Conservation (phyloP, 1,139 yeast species). For the Keqinozyma sinolaborantium region DNA sequence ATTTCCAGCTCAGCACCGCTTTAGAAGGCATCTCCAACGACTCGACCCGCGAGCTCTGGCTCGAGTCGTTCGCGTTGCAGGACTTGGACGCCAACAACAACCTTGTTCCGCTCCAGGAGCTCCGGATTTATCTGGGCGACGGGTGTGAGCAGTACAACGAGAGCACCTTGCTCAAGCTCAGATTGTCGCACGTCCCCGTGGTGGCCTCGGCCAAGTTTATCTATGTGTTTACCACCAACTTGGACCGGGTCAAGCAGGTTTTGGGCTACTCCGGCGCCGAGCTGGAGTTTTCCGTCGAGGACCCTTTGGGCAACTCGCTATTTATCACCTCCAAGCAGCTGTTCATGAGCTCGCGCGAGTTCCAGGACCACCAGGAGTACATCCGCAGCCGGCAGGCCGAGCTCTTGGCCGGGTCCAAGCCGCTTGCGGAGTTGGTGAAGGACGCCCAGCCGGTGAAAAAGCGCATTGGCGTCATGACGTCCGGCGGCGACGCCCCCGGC, state of each 20-base stretch:
- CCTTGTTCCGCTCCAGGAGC: constrained; percentile 58
- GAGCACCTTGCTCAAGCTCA: constrained; percentile 49
- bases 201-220: constrained; percentile 25
- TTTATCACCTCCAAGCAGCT: constrained; percentile 6
- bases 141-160: constrained; percentile 23
- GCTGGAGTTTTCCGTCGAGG: constrained; percentile 2
- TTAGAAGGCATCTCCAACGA: constrained; percentile 58
- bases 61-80: constrained; percentile 63
- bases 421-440: neutral
- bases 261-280: constrained; percentile 15
- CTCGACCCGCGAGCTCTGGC: constrained; percentile 67
- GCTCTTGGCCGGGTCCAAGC: constrained; percentile 2
- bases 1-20: constrained; percentile 24
- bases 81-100: constrained; percentile 43
- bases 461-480: constrained; percentile 81
- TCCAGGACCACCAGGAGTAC: constrained; percentile 7
- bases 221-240: constrained; percentile 50
- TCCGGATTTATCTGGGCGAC: constrained; percentile 52
- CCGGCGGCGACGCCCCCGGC: constrained; percentile 88
- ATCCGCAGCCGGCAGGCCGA: constrained; percentile 6
- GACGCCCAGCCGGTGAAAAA: constrained; percentile 15
- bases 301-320: constrained; percentile 13
- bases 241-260: constrained; percentile 32
- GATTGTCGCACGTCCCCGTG: constrained; percentile 37
- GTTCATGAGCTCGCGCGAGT: constrained; percentile 2